Conservation (phyloP, 208 protist species). For the Crithidia sp. region DNA sequence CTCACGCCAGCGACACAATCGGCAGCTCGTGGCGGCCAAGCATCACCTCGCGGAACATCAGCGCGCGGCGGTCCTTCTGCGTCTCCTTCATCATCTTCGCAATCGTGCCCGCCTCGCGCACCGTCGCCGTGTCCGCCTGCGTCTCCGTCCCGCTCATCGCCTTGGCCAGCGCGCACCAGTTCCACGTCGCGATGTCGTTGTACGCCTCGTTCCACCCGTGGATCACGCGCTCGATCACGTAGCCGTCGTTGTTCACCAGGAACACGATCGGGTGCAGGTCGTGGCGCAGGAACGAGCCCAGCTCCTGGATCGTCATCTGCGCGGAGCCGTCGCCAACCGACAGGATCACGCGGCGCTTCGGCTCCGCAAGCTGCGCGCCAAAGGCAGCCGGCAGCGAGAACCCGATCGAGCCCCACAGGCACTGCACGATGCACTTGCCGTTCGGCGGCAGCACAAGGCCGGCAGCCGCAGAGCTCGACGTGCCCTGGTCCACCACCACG, state of each 20-base stretch:
- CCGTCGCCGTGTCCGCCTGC: too few relatives aligned
- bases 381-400: slow-evolving; percentile 48
- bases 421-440: slow-evolving; percentile 28
- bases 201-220: slow-evolving; percentile 54
- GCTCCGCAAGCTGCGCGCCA: slow-evolving; percentile 45
- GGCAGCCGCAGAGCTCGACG: slow-evolving; percentile 34
- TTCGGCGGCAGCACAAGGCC: slow-evolving; percentile 39
- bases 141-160: too few relatives aligned
- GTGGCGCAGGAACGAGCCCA: slow-evolving; percentile 46
- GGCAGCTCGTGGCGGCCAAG: slow-evolving; percentile 49
- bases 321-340: slow-evolving; percentile 43
- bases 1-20: slow-evolving; percentile 30
- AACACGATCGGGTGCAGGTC: slow-evolving; percentile 41
- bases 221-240: slow-evolving; percentile 53
- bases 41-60: slow-evolving; percentile 45
- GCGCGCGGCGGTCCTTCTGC: slow-evolving; percentile 13
- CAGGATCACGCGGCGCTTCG: slow-evolving; percentile 45
- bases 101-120: too few relatives aligned
- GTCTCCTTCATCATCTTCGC: slow-evolving; percentile 23
- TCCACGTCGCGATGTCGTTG: slow-evolving; percentile 54
- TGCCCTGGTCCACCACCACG: slow-evolving; percentile 51
- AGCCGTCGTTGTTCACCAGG: slow-evolving; percentile 61
- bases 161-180: slow-evolving; percentile 43
- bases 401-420: slow-evolving; percentile 54
- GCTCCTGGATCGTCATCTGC: slow-evolving; percentile 54